Conservation (phyloP, 441 rosid species). For the Pelargonium cotyledonis region DNA sequence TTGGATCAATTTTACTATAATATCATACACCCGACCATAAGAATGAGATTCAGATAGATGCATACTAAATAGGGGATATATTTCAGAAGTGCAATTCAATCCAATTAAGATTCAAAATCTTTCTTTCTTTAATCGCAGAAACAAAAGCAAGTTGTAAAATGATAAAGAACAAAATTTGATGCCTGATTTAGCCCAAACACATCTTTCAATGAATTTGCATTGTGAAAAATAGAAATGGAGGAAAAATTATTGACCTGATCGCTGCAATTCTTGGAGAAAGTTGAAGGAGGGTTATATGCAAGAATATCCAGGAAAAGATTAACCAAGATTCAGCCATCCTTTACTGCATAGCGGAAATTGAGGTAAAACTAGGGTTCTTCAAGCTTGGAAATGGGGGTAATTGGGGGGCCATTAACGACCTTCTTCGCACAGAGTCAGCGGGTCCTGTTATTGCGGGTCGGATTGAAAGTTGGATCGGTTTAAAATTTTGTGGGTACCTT, state of each 20-base stretch:
- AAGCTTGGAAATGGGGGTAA: constrained; percentile 3
- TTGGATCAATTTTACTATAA: background rate
- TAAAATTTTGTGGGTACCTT: too few species aligned
- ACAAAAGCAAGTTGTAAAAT: background rate
- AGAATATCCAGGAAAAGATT: constrained; percentile 22
- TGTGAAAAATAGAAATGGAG: background rate
- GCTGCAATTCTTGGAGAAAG: constrained; percentile 33
- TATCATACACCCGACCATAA: background rate
- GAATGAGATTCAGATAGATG: constrained; percentile 6
- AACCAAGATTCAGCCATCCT: constrained; percentile 36
- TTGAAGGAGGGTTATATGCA: constrained; percentile 32
- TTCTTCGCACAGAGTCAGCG: background rate
- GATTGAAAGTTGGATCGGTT: background rate
- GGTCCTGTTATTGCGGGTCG: background rate
- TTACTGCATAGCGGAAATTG: background rate
- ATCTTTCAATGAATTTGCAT: background rate
- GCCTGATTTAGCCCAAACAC: background rate
- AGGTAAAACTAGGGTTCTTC: constrained; percentile 3
- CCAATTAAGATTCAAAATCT: background rate
- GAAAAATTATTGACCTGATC: constrained; percentile 34
- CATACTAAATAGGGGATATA: background rate
- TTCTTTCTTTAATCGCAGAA: background rate
- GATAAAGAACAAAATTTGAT: background rate
- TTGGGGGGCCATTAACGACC: background rate
- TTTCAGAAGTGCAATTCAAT: constrained; percentile 3